These are phyloP conservation scores for Ophiocordyceps sinensis DNA, from an alignment of 2,329 filamentous ascomycete genomes.

Conservation along the genomic window DNA sequence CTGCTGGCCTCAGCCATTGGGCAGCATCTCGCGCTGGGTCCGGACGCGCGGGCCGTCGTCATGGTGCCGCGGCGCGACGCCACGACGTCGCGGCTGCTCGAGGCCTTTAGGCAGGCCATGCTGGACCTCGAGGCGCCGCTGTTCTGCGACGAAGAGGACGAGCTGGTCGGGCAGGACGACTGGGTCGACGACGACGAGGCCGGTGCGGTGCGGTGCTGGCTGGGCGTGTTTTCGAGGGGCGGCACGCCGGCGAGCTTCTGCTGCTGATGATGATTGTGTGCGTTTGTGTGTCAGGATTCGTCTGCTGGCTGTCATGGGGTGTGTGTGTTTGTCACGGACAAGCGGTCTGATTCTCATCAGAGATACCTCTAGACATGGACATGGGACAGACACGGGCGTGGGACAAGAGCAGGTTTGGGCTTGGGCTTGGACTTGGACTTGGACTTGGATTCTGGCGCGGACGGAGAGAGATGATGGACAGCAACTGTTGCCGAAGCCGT, in stretches of 20 bases:
- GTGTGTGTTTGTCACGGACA: too few relatives aligned
- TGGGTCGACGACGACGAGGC: conserved; percentile 45
- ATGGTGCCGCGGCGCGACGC: conserved; percentile 70
- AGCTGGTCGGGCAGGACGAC: conserved; percentile 56
- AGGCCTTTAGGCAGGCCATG: conserved; percentile 50
- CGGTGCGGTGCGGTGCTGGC: conserved; percentile 49
- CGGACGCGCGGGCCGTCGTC: conserved; percentile 52
- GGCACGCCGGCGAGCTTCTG: conserved; percentile 9
- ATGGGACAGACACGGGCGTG: too few relatives aligned
- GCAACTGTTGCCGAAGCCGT: too few relatives aligned
- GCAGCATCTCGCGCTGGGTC: conserved; percentile 44
- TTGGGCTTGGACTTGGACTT: too few relatives aligned
- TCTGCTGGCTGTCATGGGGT: too few relatives aligned
- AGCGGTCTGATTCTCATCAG: too few relatives aligned
- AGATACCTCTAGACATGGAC: too few relatives aligned
- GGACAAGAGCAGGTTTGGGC: too few relatives aligned
- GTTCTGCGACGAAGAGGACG: conserved; percentile 42
- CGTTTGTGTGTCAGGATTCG: background rate
- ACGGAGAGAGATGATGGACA: too few relatives aligned
- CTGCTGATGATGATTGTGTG: background rate
- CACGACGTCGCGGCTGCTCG: conserved; percentile 46
- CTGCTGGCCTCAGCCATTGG: conserved; percentile 59
- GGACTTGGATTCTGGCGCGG: too few relatives aligned
- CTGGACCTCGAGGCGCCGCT: conserved; percentile 27
- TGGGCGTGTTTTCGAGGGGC: conserved; percentile 40